These are phyloP conservation scores for Leccinellum rugosiceps DNA, from an alignment of 768 basidiomycete species.

Conservation along the genomic window DNA sequence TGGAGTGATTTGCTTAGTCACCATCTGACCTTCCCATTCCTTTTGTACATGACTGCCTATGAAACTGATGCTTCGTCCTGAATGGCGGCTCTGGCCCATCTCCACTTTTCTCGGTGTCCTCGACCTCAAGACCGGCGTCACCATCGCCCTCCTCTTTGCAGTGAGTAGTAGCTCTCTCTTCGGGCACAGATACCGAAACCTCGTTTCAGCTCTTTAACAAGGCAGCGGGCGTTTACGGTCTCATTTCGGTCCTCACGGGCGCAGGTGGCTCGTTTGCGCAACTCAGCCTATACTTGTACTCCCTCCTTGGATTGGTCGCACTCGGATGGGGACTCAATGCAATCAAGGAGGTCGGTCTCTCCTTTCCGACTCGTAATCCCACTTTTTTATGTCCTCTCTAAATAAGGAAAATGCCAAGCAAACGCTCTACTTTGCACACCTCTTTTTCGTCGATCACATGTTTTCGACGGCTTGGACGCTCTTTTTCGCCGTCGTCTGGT, in stretches of 20 bases:
- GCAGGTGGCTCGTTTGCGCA: slow-evolving; percentile 93
- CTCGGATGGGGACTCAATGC: slow-evolving; percentile 85
- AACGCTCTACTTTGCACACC: slow-evolving; percentile 84
- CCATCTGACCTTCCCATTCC: background rate
- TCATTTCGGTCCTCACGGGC: slow-evolving; percentile 87
- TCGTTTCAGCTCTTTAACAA: slow-evolving; percentile 80
- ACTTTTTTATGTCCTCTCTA: background rate
- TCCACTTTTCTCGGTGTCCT: slow-evolving; percentile 81
- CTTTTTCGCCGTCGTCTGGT: slow-evolving; percentile 89
- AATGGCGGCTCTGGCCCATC: slow-evolving; percentile 82
- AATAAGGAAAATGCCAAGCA: slow-evolving; percentile 85
- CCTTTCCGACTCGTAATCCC: background rate
- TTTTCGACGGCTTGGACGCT: slow-evolving; percentile 89
- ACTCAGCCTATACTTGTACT: slow-evolving; percentile 91
- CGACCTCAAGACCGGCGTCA: slow-evolving; percentile 93
- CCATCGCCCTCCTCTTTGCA: slow-evolving; percentile 83
- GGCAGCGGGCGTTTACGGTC: slow-evolving; percentile 94
- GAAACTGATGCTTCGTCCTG: slow-evolving; percentile 79
- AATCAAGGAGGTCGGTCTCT: slow-evolving; percentile 70
- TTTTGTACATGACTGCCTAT: slow-evolving; percentile 43
- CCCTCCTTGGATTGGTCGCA: slow-evolving; percentile 73
- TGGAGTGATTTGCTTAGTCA: background rate
- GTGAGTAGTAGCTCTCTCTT: slow-evolving; percentile 43
- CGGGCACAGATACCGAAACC: background rate
- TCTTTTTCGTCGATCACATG: slow-evolving; percentile 90